These are phyloP conservation scores for Silybum marianum DNA, from an alignment of 129 eudicot species.

Conservation along the genomic window DNA sequence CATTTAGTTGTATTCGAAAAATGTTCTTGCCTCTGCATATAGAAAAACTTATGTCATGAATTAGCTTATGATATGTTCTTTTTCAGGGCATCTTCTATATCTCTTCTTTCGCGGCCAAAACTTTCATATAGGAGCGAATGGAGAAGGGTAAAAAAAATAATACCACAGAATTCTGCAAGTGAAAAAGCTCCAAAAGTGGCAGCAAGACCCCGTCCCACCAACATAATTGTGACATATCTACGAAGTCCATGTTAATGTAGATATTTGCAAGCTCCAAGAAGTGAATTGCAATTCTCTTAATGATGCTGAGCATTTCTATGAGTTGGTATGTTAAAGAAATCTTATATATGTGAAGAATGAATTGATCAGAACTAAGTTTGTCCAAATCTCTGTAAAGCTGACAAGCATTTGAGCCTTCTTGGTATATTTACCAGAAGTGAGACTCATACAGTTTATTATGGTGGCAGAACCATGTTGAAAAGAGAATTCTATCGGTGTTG, in stretches of 20 bases:
- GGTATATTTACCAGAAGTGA: background rate
- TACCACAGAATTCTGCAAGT: background rate
- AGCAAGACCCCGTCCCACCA: background rate
- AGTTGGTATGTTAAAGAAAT: background rate
- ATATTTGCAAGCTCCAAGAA: background rate
- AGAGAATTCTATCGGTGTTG: background rate
- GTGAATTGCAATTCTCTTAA: background rate
- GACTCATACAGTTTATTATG: background rate
- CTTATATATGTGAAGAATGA: background rate
- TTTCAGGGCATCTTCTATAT: background rate
- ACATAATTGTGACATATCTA: background rate
- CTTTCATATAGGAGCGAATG: background rate
- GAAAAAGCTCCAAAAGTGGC: background rate
- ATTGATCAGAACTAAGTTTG: background rate
- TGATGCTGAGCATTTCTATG: background rate
- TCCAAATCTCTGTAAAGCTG: background rate
- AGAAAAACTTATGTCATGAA: background rate
- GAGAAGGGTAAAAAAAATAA: background rate
- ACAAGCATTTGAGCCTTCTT: background rate
- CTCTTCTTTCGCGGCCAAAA: background rate
- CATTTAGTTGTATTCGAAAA: background rate
- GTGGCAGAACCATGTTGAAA: background rate
- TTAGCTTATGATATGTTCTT: background rate
- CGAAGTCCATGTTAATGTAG: background rate
- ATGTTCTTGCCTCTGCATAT: conserved; percentile 1